Percentiles rank a stretch among this genome's conserved stretches.
Conservation (phyloP, 2,329 filamentous ascomycete genomes). For the Scedosporium dehoogii region DNA sequence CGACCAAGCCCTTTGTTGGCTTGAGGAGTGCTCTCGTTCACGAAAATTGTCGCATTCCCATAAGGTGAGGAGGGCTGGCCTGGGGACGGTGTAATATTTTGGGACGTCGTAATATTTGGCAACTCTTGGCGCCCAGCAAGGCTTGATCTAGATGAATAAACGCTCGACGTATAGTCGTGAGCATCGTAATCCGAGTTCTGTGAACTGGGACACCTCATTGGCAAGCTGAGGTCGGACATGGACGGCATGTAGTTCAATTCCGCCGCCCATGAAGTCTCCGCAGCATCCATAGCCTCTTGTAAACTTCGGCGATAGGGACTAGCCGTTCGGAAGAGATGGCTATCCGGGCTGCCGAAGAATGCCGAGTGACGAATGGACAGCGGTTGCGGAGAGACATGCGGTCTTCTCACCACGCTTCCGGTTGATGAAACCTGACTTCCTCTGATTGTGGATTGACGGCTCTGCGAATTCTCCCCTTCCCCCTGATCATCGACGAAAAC, state of each 20-base stretch:
- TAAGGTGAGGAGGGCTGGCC: neutral
- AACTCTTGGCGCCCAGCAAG: neutral
- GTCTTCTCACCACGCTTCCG: constrained; percentile 2
- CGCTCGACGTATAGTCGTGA: neutral
- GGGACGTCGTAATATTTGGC: neutral
- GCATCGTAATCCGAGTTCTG: neutral
- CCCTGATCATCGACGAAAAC: neutral
- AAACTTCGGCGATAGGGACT: constrained; percentile 2
- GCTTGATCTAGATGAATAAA: neutral
- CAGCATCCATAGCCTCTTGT: constrained; percentile 1
- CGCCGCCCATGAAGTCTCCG: neutral
- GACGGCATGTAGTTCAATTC: constrained; percentile 2
- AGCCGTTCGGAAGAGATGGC: neutral
- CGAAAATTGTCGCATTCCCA: neutral
- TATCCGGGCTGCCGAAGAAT: neutral
- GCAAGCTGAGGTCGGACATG: neutral
- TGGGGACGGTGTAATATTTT: neutral
- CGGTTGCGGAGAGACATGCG: neutral
- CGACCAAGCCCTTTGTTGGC: constrained; percentile 20
- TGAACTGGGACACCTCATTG: neutral
- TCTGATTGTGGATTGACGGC: neutral
- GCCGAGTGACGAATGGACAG: neutral
- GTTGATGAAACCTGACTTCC: constrained; percentile 1
- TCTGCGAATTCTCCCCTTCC: neutral
- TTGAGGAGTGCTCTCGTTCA: constrained; percentile 9